Base-by-base conservation (phyloP, 2,329 filamentous ascomycete species). In the Gliomastix tumulicola region DNA sequence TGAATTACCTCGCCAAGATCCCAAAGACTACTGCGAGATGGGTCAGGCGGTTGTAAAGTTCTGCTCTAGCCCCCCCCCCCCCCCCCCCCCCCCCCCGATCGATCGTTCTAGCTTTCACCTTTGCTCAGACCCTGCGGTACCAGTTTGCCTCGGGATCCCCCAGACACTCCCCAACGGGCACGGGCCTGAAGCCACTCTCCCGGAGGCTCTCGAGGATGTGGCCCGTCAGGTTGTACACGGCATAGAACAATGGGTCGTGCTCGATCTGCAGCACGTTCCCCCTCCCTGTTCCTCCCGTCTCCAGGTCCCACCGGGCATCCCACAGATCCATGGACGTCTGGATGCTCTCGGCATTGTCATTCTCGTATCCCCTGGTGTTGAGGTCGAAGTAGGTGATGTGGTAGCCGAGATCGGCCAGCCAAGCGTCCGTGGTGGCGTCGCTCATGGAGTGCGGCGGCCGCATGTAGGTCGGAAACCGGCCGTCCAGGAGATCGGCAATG, bases 361-460 rank as follows among this genome's bases (percentile, higher is more conserved):
- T 68, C 37, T 75, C 58, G 49, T 77, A 79, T 38, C 78, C 76
- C 38, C 75, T 66, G 4, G 76, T 80, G 48, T 81, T 76, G 31
- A 80, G 58, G 49, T 77, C 70, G 47, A 76, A 78, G 56, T 77
- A 76, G 20, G 67, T 65, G 48, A 78, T 49, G 48, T 78, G 71
- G 53, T 79, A 79, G n/a, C 69, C 70, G 6, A 78, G 45, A 19
- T 56, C 53, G 12, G 47, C 55, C 30, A 69, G 47, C 54, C 60
- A 54, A 16, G 47, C 54, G 32, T 66, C 61, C 7, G 61, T 65
- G 0, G 44, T 53, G 5, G 39, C 39, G 34, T 62, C 63, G 49
- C 64, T 68, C 21, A 62, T 63, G n/a, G 65, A 67, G 53, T 66
- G 69, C 0, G 66, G 66, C 1, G 66, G 60, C 1, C 65, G 62